Evolutionary conservation across 2,329 filamentous ascomycete species (phyloP).

Genomic region (Penicillium concentricum): DNA sequence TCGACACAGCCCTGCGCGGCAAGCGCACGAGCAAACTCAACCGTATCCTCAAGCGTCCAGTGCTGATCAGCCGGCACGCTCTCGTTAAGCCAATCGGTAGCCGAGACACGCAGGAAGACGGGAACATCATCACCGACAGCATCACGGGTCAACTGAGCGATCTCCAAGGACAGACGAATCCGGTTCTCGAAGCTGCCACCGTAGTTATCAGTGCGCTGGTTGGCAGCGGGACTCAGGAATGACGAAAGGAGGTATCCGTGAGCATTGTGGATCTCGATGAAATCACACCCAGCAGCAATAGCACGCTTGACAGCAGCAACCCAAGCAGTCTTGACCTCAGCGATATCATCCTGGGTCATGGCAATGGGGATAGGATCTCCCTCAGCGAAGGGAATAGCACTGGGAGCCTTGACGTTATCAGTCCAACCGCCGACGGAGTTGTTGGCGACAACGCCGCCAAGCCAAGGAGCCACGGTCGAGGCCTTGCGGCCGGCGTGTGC

Average conservation of each 20-base stretch:
- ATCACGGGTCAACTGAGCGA: conserved; percentile 61
- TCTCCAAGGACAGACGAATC: conserved; percentile 64
- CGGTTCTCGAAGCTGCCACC: conserved; percentile 61
- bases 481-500: conserved; percentile 73
- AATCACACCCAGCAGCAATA: conserved; percentile 69
- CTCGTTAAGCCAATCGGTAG: conserved; percentile 72
- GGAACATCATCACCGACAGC: conserved; percentile 67
- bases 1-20: conserved; percentile 70
- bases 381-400: conserved; percentile 62
- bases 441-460: conserved; percentile 43
- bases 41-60: conserved; percentile 67
- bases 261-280: conserved; percentile 75
- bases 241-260: conserved; percentile 73
- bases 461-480: conserved; percentile 55
- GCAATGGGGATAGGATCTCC: conserved; percentile 63
- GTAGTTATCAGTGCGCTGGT: conserved; percentile 63
- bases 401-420: conserved; percentile 57
- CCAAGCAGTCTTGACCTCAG: conserved; percentile 62
- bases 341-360: conserved; percentile 69
- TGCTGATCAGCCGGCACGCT: conserved; percentile 58
- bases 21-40: conserved; percentile 64
- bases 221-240: conserved; percentile 68
- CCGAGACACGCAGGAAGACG: conserved; percentile 69
- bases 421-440: conserved; percentile 57
- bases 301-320: conserved; percentile 59